Conservation (phyloP, 257 asterid genomes). For the Hygrophila difformis region DNA sequence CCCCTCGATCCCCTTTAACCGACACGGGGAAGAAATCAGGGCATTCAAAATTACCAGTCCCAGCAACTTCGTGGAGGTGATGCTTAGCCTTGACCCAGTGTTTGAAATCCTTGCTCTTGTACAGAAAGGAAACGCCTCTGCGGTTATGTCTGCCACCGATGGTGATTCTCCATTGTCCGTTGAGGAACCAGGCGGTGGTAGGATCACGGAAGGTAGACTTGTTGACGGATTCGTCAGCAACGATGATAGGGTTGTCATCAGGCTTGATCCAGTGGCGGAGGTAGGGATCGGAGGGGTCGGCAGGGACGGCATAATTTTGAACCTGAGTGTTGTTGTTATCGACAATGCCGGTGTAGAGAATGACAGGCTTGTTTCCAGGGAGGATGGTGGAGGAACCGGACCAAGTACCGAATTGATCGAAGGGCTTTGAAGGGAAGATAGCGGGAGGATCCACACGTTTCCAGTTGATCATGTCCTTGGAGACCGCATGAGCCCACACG, state of each 20-base stretch:
- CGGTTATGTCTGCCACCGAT: slow-evolving; percentile 37
- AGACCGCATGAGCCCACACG: slow-evolving; percentile 83
- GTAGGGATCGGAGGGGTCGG: slow-evolving; percentile 46
- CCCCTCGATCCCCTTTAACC: slow-evolving; percentile 16
- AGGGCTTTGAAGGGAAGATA: slow-evolving; percentile 57
- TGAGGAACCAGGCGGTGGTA: slow-evolving; percentile 64
- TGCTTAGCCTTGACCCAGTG: slow-evolving; percentile 40
- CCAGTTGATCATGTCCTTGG: slow-evolving; percentile 72
- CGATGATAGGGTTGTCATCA: slow-evolving; percentile 45
- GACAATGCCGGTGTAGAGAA: slow-evolving; percentile 59
- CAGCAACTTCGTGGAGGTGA: slow-evolving; percentile 37
- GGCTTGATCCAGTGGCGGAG: slow-evolving; percentile 66
- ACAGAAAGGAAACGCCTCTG: slow-evolving; percentile 42
- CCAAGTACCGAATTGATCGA: slow-evolving; percentile 57
- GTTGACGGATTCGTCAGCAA: slow-evolving; percentile 29
- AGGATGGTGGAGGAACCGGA: slow-evolving; percentile 78
- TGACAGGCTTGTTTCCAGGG: slow-evolving; percentile 52
- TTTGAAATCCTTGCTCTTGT: slow-evolving; percentile 43
- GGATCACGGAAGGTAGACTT: slow-evolving; percentile 57
- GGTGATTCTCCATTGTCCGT: slow-evolving; percentile 43
- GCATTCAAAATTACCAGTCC: slow-evolving; percentile 65
- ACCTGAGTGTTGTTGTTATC: slow-evolving; percentile 41
- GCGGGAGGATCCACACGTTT: slow-evolving; percentile 34
- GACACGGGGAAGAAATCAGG: slow-evolving; percentile 67
- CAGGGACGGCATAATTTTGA: slow-evolving; percentile 61